A percentile compares a stretch with the other conserved stretches of the same genome.
These are phyloP conservation scores for Dalbergia cochinchinensis DNA, from an alignment of 306 rosid genomes.

Conservation along the genomic window DNA sequence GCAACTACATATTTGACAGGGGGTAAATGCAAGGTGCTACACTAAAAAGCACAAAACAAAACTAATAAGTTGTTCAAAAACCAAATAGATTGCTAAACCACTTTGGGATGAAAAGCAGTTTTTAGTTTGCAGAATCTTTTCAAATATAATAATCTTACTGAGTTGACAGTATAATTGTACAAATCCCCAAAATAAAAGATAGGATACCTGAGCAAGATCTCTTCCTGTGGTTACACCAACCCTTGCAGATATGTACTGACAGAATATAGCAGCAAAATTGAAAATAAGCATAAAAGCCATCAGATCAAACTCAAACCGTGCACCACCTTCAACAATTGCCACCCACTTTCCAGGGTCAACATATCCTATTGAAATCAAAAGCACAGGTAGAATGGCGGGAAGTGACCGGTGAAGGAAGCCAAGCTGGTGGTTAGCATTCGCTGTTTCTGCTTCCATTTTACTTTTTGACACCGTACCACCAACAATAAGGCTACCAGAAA, in stretches of 20 bases:
- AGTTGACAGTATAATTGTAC: conserved; percentile 2
- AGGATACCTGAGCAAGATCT: conserved; percentile 90
- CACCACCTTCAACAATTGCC: conserved; percentile 87
- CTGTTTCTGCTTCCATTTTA: conserved; percentile 64
- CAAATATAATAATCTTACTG: neutral
- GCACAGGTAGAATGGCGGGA: conserved; percentile 71
- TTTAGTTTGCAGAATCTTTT: neutral
- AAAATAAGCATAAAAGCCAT: conserved; percentile 68
- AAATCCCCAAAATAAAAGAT: conserved; percentile 37
- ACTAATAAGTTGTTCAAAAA: neutral
- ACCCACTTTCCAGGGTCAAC: conserved; percentile 99
- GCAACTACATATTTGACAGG: conserved; percentile 12
- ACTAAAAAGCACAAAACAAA: conserved; percentile 24
- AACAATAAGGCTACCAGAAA: conserved; percentile 40
- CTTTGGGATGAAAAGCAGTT: neutral
- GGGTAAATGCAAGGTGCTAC: neutral
- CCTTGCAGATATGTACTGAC: conserved; percentile 90
- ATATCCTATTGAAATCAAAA: conserved; percentile 85
- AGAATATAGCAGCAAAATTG: conserved; percentile 88
- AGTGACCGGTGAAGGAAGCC: conserved; percentile 59
- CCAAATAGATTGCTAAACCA: neutral
- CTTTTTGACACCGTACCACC: conserved; percentile 38
- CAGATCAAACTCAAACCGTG: conserved; percentile 84
- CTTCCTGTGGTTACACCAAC: conserved; percentile 80
- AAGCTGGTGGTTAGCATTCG: conserved; percentile 45